Percentiles rank a stretch among this genome's conserved stretches.
Evolutionary conservation across 1,284 basidiomycete genomes (phyloP).

Genomic region (Ustilago esculenta): DNA sequence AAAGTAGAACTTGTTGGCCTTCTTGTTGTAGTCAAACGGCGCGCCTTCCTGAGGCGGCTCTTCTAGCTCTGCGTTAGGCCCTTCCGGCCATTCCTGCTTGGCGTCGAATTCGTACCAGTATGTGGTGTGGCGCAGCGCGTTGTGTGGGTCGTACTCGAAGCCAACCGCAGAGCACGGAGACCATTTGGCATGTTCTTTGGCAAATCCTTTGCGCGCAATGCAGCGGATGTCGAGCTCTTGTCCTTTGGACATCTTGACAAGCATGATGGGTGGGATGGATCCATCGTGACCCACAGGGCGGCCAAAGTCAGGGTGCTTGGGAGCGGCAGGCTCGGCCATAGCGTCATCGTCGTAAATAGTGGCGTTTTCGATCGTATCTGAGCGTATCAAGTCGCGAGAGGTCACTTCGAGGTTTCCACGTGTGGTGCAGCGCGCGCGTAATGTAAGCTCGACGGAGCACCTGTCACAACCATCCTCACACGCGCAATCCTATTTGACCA

Average conservation of each 20-base stretch:
- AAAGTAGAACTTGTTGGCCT: slow-evolving; percentile 63
- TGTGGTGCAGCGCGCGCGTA: slow-evolving; percentile 77
- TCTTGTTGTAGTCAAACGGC: slow-evolving; percentile 60
- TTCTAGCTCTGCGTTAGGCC: slow-evolving; percentile 61
- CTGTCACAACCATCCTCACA: slow-evolving; percentile 80
- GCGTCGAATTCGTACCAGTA: slow-evolving; percentile 84
- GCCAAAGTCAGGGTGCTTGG: slow-evolving; percentile 76
- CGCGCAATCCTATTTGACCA: slow-evolving; percentile 77
- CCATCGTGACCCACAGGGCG: slow-evolving; percentile 80
- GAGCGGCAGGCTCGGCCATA: slow-evolving; percentile 43
- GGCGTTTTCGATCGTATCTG: slow-evolving; percentile 50
- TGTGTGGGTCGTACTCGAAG: slow-evolving; percentile 98
- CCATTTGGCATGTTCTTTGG: slow-evolving; percentile 99
- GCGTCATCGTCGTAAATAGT: slow-evolving; percentile 50
- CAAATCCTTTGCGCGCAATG: slow-evolving; percentile 95
- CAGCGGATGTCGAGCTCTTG: slow-evolving; percentile 89
- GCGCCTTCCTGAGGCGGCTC: slow-evolving; percentile 60
- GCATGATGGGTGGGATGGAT: slow-evolving; percentile 72
- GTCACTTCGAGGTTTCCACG: slow-evolving; percentile 79
- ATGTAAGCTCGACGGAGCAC: slow-evolving; percentile 79
- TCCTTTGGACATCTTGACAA: slow-evolving; percentile 91
- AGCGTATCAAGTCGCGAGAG: slow-evolving; percentile 69
- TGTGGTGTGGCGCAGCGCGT: slow-evolving; percentile 92
- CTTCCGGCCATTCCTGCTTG: slow-evolving; percentile 64
- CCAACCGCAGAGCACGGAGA: slow-evolving; percentile 93